Conservation (phyloP, 352 stramenopile species). For the Pelagophyceae sp. region DNA sequence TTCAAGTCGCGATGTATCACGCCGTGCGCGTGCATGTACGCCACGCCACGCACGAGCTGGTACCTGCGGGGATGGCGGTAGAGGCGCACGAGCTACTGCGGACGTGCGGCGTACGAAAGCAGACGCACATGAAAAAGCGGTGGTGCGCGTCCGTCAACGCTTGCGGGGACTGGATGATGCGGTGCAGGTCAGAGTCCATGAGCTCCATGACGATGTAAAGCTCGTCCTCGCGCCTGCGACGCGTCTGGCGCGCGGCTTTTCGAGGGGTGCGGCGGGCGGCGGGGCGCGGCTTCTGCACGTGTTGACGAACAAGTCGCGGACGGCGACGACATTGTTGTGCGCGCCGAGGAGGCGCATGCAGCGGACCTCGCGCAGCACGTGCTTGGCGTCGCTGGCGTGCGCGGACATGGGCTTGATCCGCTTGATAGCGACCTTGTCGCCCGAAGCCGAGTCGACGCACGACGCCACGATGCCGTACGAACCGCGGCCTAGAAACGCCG, state of each 20-base stretch:
- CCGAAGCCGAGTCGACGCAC: constrained; percentile 60
- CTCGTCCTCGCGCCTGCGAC: constrained; percentile 75
- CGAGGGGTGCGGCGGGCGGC: too few relatives aligned
- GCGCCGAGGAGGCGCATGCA: constrained; percentile 66
- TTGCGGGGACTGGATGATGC: constrained; percentile 42
- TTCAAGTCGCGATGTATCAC: constrained; percentile 87
- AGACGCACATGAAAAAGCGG: constrained; percentile 84
- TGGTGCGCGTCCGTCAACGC: constrained; percentile 39
- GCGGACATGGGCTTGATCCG: constrained; percentile 75
- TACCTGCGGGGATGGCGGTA: constrained; percentile 42
- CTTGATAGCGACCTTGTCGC: constrained; percentile 78
- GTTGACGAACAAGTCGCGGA: constrained; percentile 34
- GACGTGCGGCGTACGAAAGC: too few relatives aligned
- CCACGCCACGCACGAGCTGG: constrained; percentile 74
- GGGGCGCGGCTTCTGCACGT: too few relatives aligned
- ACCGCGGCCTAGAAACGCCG: constrained; percentile 70
- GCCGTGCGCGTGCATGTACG: constrained; percentile 80
- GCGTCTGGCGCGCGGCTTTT: too few relatives aligned
- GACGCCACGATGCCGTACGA: constrained; percentile 80
- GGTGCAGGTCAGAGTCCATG: constrained; percentile 77
- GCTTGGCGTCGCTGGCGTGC: constrained; percentile 68
- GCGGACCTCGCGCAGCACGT: constrained; percentile 75
- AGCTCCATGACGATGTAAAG: constrained; percentile 90
- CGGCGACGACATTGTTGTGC: constrained; percentile 60
- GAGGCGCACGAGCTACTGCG: constrained; percentile 29